These are phyloP conservation scores for Canavalia gladiata DNA, from an alignment of 306 rosid genomes.

Conservation along the genomic window DNA sequence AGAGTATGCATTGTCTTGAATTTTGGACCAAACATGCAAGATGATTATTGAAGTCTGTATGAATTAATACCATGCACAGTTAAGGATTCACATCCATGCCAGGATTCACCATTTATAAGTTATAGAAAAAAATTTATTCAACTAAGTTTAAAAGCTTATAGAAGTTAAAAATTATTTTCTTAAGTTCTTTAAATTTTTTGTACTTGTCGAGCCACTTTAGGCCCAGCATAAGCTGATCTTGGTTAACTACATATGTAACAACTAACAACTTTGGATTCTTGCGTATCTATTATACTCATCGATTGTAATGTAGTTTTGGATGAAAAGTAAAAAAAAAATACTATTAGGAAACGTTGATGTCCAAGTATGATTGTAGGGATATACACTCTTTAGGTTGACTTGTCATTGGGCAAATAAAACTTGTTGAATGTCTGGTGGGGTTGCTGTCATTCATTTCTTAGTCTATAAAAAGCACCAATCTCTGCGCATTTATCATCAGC, in stretches of 20 bases:
- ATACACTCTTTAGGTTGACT: neutral
- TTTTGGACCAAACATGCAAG: slow-evolving; percentile 11
- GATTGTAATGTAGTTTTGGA: neutral
- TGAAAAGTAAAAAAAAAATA: too few species aligned
- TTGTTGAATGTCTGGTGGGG: slow-evolving; percentile 39
- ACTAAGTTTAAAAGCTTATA: too few species aligned
- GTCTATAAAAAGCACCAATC: neutral
- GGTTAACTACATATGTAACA: neutral
- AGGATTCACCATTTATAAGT: neutral
- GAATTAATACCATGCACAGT: neutral
- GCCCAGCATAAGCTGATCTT: neutral
- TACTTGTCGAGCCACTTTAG: neutral
- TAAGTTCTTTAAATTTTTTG: too few species aligned
- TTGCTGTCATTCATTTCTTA: neutral
- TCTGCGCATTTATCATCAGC: neutral
- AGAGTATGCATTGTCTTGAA: neutral
- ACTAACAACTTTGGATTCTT: too few species aligned
- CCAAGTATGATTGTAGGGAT: neutral
- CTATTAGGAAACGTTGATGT: too few species aligned
- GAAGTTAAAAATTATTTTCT: too few species aligned
- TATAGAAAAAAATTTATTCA: too few species aligned
- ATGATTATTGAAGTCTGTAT: neutral
- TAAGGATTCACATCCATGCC: neutral
- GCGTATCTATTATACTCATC: neutral
- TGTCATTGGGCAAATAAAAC: neutral